Conservation (phyloP, 2,329 filamentous ascomycete genomes). For the Mariannaea elegans region DNA sequence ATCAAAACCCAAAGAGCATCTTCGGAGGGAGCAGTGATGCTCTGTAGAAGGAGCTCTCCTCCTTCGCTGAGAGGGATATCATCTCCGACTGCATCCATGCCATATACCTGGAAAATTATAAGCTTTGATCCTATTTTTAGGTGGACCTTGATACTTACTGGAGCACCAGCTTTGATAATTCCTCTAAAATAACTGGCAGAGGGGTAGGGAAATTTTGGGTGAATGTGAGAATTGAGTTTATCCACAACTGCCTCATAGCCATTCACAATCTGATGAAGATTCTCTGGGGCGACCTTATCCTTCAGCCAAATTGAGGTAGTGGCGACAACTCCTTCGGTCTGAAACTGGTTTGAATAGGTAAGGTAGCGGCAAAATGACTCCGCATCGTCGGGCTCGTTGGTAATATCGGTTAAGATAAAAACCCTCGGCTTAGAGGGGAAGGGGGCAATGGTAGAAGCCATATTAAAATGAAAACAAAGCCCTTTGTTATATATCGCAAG, state of each 20-base stretch:
- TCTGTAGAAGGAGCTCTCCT: constrained; percentile 51
- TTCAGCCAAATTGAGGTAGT: constrained; percentile 56
- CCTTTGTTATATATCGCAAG: too few relatives aligned
- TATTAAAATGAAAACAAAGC: too few relatives aligned
- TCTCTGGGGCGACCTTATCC: constrained; percentile 48
- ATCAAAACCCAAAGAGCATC: constrained; percentile 60
- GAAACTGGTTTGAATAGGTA: constrained; percentile 55
- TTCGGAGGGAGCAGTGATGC: constrained; percentile 26
- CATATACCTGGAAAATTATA: constrained; percentile 35
- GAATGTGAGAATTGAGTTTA: constrained; percentile 47
- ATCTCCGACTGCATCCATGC: constrained; percentile 33
- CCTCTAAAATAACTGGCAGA: constrained; percentile 44
- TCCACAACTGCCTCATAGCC: constrained; percentile 39
- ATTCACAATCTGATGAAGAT: constrained; percentile 48
- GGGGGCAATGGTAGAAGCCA: too few relatives aligned
- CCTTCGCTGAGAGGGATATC: constrained; percentile 45
- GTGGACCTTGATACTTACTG: constrained; percentile 21
- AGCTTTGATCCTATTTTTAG: too few relatives aligned
- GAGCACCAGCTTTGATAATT: constrained; percentile 47
- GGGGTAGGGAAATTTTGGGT: constrained; percentile 52
- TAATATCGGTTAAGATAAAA: constrained; percentile 56
- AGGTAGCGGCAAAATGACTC: constrained; percentile 56
- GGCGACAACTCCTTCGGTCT: constrained; percentile 53
- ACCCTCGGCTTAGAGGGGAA: constrained; percentile 48
- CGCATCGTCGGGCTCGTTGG: constrained; percentile 56